phyloP scores from a whole-genome alignment of 1,139 yeast genomes.

The Kodamaea derodonti region DNA sequence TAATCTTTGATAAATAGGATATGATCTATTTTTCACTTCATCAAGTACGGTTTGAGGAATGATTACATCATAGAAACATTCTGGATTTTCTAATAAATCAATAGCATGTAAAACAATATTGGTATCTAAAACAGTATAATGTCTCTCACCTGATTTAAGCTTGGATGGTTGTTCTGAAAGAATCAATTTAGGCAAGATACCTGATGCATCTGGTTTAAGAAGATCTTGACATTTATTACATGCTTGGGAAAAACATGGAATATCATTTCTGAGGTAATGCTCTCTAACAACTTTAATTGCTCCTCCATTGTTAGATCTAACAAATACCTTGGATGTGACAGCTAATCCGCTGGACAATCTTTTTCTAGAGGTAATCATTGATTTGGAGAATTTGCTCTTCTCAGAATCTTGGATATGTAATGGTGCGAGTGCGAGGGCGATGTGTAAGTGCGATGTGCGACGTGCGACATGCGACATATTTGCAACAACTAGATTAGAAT shows the following conservation, averaged over 20 bases:
- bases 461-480: too few relatives aligned
- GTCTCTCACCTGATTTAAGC: conserved; percentile 38
- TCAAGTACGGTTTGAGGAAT: conserved; percentile 93
- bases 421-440: neutral
- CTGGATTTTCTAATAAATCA: conserved; percentile 76
- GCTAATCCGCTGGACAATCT: conserved; percentile 55
- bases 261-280: conserved; percentile 87
- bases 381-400: neutral
- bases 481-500: too few relatives aligned
- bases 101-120: conserved; percentile 86
- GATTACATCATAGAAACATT: conserved; percentile 82
- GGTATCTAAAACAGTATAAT: conserved; percentile 83
- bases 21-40: conserved; percentile 83
- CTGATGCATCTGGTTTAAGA: conserved; percentile 53
- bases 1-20: conserved; percentile 83
- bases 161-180: conserved; percentile 49
- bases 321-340: conserved; percentile 88
- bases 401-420: neutral
- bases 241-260: conserved; percentile 78
- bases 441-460: too few relatives aligned
- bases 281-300: conserved; percentile 92
- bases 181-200: conserved; percentile 47
- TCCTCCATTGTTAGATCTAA: conserved; percentile 82
- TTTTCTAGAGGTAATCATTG: conserved; percentile 26
- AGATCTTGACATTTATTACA: conserved; percentile 63